Evolutionary conservation across 805 yeast genomes (phyloP).

Genomic region (Saccharomycopsis malanga): DNA sequence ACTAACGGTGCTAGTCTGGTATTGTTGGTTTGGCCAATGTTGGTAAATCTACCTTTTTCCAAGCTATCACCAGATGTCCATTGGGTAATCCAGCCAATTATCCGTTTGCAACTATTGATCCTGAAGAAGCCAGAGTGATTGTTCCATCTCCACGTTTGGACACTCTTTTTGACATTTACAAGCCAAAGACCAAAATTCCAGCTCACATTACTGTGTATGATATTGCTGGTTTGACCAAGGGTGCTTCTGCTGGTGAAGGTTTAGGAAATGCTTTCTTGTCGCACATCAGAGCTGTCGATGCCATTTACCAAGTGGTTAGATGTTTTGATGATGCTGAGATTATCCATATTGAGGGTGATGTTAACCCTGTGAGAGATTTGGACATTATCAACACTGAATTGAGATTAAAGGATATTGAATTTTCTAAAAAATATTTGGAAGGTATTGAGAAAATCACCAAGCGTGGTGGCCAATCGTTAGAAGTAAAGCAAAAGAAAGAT

Average conservation of each 20-base stretch:
- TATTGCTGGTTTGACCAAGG: constrained; percentile 96
- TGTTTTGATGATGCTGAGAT: constrained; percentile 97
- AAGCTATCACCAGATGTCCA: constrained; percentile 88
- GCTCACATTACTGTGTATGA: constrained; percentile 91
- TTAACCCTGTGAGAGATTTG: constrained; percentile 90
- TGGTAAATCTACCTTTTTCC: constrained; percentile 96
- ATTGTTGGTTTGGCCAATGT: constrained; percentile 91
- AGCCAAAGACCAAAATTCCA: constrained; percentile 82
- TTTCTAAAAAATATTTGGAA: constrained; percentile 76
- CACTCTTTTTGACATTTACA: constrained; percentile 62
- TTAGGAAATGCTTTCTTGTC: constrained; percentile 96
- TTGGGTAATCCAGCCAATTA: constrained; percentile 96
- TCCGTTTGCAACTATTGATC: constrained; percentile 97
- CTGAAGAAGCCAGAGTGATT: constrained; percentile 93
- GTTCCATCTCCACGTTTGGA: constrained; percentile 91
- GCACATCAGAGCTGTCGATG: constrained; percentile 96
- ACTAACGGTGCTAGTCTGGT: constrained; percentile 44
- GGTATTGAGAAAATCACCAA: constrained; percentile 70
- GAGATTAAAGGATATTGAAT: constrained; percentile 94
- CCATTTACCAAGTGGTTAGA: constrained; percentile 95
- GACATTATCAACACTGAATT: constrained; percentile 87
- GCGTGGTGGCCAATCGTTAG: constrained; percentile 86
- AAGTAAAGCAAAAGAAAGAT: constrained; percentile 82
- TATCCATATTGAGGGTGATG: constrained; percentile 95
- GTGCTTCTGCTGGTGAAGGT: constrained; percentile 96